Percentiles rank a stretch among this genome's conserved stretches.
phyloP scores from a whole-genome alignment of 2,329 filamentous ascomycete genomes.

The Bipolaris sorokiniana region DNA sequence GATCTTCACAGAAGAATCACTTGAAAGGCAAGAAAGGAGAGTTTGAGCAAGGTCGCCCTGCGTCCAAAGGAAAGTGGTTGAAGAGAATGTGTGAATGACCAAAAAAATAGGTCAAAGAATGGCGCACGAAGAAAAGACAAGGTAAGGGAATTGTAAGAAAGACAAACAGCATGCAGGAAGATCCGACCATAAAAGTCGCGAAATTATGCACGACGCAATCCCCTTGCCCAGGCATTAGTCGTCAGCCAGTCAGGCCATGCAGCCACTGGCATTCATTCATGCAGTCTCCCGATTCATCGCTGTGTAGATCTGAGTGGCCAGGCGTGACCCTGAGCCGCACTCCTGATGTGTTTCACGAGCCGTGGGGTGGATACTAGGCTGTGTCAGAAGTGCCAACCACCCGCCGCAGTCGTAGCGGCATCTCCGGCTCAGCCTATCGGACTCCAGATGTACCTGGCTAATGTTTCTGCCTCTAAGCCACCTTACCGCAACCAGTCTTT shows the following conservation, averaged over 20 bases:
- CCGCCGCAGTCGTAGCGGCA: slow-evolving; percentile 17
- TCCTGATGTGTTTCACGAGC: slow-evolving; percentile 43
- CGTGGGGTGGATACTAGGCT: slow-evolving; percentile 41
- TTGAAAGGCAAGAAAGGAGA: slow-evolving; percentile 27
- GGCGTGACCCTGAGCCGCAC: slow-evolving; percentile 26
- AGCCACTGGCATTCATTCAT: slow-evolving; percentile 27
- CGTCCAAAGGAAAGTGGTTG: slow-evolving; percentile 28
- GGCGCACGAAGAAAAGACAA: no score
- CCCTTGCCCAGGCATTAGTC: slow-evolving; percentile 28
- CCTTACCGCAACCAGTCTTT: slow-evolving; percentile 22
- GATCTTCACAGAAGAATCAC: slow-evolving; percentile 41
- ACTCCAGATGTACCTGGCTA: slow-evolving; percentile 27
- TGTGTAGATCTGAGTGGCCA: slow-evolving; percentile 35
- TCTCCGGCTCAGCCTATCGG: slow-evolving; percentile 29
- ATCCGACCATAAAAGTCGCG: slow-evolving; percentile 35
- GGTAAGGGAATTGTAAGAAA: neutral
- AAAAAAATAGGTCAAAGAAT: neutral
- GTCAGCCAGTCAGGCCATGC: slow-evolving; percentile 29
- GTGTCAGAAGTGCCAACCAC: slow-evolving; percentile 41
- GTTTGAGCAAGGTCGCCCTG: slow-evolving; percentile 42
- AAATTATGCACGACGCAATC: slow-evolving; percentile 32
- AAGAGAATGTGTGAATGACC: slow-evolving; percentile 36
- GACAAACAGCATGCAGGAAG: slow-evolving; percentile 18
- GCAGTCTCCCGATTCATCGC: slow-evolving; percentile 32
- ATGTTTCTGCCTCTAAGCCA: slow-evolving; percentile 39